Evolutionary conservation across 73 alveolate species (phyloP).

Genomic region (Blepharisma stoltei): DNA sequence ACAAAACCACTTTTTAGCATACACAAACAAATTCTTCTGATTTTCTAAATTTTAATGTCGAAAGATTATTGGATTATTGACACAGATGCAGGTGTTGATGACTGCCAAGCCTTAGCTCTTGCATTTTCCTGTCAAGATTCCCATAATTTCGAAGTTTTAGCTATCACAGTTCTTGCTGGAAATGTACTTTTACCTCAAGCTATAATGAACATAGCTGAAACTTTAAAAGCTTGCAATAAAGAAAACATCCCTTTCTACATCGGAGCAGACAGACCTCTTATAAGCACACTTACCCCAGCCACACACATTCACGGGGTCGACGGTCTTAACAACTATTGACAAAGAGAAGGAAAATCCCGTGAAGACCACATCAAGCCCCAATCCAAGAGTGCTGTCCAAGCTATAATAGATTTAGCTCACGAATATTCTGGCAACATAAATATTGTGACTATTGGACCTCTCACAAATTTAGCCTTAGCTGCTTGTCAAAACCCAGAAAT

Average conservation of each 20-base stretch:
- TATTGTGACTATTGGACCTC: constrained; percentile 65
- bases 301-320: constrained; percentile 11
- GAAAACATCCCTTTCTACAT: constrained; percentile 35
- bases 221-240: constrained; percentile 20
- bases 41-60: not conserved
- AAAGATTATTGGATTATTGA: constrained; percentile 50
- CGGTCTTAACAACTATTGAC: constrained; percentile 19
- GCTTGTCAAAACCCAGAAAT: constrained; percentile 54
- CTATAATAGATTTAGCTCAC: constrained; percentile 30
- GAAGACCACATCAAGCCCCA: not conserved
- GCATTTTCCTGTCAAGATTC: constrained; percentile 30
- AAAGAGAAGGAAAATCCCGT: not conserved
- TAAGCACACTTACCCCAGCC: not conserved
- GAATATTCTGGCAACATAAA: constrained; percentile 44
- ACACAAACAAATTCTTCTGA: too few species aligned
- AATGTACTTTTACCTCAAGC: constrained; percentile 63
- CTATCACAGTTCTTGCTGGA: constrained; percentile 71
- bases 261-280: constrained; percentile 41
- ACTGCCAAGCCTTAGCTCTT: constrained; percentile 68
- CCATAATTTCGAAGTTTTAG: constrained; percentile 48
- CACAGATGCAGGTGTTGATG: constrained; percentile 76
- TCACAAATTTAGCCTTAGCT: constrained; percentile 69
- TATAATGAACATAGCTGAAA: constrained; percentile 48
- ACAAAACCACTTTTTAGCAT: too few species aligned
- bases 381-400: constrained; percentile 30